Conservation (phyloP, 2,329 filamentous ascomycete genomes). For the Aspergillus uvarum region DNA sequence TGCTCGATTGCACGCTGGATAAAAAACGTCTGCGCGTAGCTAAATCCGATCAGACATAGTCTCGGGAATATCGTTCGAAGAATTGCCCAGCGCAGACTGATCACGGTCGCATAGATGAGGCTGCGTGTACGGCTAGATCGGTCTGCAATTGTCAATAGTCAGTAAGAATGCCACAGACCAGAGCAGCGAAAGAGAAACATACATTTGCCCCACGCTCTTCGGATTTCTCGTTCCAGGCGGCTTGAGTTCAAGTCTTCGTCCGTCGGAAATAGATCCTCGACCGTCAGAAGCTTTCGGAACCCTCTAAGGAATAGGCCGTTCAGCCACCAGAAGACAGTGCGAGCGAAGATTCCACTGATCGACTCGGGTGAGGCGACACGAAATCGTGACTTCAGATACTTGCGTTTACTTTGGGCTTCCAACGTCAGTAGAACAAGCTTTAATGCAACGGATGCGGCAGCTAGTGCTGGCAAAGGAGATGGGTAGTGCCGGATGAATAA, state of each 20-base stretch:
- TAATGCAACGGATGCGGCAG: conserved; percentile 37
- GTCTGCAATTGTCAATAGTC: neutral
- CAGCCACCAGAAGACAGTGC: conserved; percentile 39
- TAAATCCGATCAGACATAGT: conserved; percentile 23
- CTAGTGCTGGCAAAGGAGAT: conserved; percentile 33
- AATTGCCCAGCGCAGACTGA: conserved; percentile 20
- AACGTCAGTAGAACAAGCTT: conserved; percentile 45
- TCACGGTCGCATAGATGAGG: conserved; percentile 20
- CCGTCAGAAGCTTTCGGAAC: conserved; percentile 20
- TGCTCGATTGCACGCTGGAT: conserved; percentile 26
- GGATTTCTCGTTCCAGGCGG: neutral
- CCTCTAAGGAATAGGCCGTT: conserved; percentile 30
- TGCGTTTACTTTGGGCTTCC: conserved; percentile 46
- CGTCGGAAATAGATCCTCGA: conserved; percentile 17
- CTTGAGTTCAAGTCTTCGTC: neutral
- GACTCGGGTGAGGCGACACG: conserved; percentile 21
- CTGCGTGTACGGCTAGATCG: neutral
- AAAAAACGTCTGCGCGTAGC: conserved; percentile 25
- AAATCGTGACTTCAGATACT: conserved; percentile 16
- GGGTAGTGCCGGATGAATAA: conserved; percentile 30
- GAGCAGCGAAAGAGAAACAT: neutral
- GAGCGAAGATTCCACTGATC: conserved; percentile 28
- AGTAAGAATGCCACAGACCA: neutral
- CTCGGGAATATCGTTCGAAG: conserved; percentile 19
- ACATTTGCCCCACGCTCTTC: neutral